These are phyloP conservation scores for Rostrohypoxylon terebratum DNA, from an alignment of 495 filamentous ascomycete species.

Conservation along the genomic window DNA sequence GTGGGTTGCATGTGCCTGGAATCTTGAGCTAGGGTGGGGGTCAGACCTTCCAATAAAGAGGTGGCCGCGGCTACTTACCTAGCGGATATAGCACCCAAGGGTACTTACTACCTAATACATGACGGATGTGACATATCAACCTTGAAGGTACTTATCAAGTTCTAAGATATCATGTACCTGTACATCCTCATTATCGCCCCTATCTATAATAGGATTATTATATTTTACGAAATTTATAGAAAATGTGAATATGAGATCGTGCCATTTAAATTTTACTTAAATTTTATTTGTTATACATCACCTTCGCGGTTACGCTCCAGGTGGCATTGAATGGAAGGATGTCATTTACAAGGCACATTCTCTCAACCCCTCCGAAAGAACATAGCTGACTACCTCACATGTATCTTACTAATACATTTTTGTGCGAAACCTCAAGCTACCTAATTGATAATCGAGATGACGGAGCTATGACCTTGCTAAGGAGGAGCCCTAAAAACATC, in stretches of 20 bases:
- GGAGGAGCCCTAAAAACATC: slow-evolving; percentile 33
- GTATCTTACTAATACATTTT: slow-evolving; percentile 6
- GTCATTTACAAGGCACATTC: background rate
- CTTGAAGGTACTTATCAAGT: too few relatives aligned
- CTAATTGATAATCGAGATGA: slow-evolving; percentile 31
- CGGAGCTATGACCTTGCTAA: slow-evolving; percentile 6
- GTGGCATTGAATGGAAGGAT: background rate
- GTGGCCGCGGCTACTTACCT: too few relatives aligned
- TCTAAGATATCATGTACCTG: background rate
- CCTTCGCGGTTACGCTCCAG: background rate
- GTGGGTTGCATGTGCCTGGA: slow-evolving; percentile 8
- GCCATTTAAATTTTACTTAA: too few relatives aligned
- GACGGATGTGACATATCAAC: too few relatives aligned
- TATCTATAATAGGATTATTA: background rate
- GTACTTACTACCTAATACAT: too few relatives aligned
- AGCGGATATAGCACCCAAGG: too few relatives aligned
- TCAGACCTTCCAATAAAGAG: background rate
- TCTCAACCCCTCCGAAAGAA: background rate
- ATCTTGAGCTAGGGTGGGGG: slow-evolving; percentile 5
- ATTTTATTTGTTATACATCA: too few relatives aligned
- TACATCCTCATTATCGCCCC: background rate
- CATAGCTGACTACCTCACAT: background rate
- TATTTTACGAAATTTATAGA: background rate
- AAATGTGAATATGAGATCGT: too few relatives aligned
- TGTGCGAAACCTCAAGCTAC: slow-evolving; percentile 20